These are phyloP conservation scores for Fragilaria radians DNA, from an alignment of 108 stramenopile species.

Conservation along the genomic window DNA sequence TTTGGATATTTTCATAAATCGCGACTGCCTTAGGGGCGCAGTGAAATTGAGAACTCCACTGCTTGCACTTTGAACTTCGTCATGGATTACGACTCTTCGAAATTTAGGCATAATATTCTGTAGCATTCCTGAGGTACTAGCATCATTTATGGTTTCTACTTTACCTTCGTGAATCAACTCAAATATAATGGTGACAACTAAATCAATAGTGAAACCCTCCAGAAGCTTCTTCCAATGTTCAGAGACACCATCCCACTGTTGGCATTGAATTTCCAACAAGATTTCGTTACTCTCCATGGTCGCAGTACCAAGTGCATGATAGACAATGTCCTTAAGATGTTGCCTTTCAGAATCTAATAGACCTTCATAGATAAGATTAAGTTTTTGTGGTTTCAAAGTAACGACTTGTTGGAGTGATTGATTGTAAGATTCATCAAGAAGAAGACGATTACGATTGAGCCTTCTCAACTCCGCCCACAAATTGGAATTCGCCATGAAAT, in stretches of 20 bases:
- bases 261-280: conserved; percentile 43
- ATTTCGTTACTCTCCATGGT: conserved; percentile 53
- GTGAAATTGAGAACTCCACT: conserved; percentile 15
- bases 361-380: conserved; percentile 6
- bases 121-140: too few relatives aligned
- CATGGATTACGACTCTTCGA: too few relatives aligned
- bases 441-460: neutral
- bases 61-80: conserved; percentile 12
- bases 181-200: conserved; percentile 43
- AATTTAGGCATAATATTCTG: too few relatives aligned
- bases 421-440: neutral
- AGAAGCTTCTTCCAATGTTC: conserved; percentile 31
- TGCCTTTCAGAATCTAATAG: conserved; percentile 20
- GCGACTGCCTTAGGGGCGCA: conserved; percentile 13
- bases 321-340: conserved; percentile 47
- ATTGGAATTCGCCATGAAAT: conserved; percentile 47
- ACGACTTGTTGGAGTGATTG: conserved; percentile 13
- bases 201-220: conserved; percentile 50
- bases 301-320: conserved; percentile 33
- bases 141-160: conserved; percentile 39
- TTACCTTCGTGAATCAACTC: conserved; percentile 58
- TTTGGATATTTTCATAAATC: conserved; percentile 67
- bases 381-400: too few relatives aligned
- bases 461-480: conserved; percentile 55
- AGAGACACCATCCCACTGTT: conserved; percentile 41